Evolutionary conservation across 495 filamentous ascomycete genomes (phyloP), one percentile per base, ranked within the genome.

Genomic region (Cetradonia linearis): DNA sequence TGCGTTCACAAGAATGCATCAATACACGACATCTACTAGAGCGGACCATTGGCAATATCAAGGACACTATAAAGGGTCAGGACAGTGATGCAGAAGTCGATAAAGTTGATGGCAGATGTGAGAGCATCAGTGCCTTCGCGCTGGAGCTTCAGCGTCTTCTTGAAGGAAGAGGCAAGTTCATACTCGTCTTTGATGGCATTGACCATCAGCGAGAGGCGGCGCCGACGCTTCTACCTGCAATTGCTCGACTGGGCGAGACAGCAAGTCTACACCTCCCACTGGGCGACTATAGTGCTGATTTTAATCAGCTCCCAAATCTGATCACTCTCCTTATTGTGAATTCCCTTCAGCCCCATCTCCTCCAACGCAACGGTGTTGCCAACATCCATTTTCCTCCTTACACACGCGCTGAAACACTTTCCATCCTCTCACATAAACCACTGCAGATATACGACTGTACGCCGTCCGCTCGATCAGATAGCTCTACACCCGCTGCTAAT

Each of bases 161-260:
- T 44, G 40, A 40, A 27, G 28, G 52, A 63, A 62, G n/a, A 64
- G 67, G 72, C 37, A 83, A 81, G 66, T 90, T 95, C 69, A 83
- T 91, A 30, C 70, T 96, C 38, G 89, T 94, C 33, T 81, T 96
- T 60, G 94, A 98, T 73, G 88, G 83, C n/a, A 88, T 96, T 58
- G 93, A 97, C 69, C 81, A 77, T 49, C 90, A 94, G 72, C 75
- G 88, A 65, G 94, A 97, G 60, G 81, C 86, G 10, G 79, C 86
- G 3, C 80, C 81, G 13, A 96, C 88, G 0, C 71, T 96, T 1
- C 72, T 96, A n/a, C 83, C 90, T n/a, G 89, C 87, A 9, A 70
- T 95, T 42, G 87, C 85, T 34, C 78, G 89, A 47, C 70, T 95
- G 56, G 87, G 87, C 38, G 88, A 95, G 69, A 74, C 84, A 58